These are phyloP conservation scores for Rhizomucor pusillus DNA, from an alignment of 371 early-diverging fungal species.

Conservation along the genomic window DNA sequence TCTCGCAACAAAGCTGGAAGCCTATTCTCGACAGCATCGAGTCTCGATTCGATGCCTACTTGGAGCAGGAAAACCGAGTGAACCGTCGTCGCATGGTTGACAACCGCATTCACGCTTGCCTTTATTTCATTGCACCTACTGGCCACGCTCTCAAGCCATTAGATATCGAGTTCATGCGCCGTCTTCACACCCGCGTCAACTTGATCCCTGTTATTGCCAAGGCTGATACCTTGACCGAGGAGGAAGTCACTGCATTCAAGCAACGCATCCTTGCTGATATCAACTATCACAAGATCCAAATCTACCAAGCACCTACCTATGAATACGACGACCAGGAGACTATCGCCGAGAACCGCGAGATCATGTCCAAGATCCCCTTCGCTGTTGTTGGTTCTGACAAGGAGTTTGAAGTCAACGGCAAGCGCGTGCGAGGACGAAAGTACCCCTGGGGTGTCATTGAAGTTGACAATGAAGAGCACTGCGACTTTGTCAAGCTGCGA, in stretches of 20 bases:
- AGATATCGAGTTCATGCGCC: constrained; percentile 96
- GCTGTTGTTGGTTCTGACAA: constrained; percentile 96
- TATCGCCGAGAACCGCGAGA: constrained; percentile 89
- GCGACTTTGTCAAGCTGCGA: constrained; percentile 94
- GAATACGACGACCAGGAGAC: constrained; percentile 95
- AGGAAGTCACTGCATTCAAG: constrained; percentile 94
- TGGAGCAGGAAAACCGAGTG: constrained; percentile 91
- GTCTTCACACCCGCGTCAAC: constrained; percentile 91
- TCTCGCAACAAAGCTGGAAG: constrained; percentile 69
- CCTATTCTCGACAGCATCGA: constrained; percentile 96
- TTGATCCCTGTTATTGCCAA: constrained; percentile 98
- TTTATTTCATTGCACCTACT: constrained; percentile 97
- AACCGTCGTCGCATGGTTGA: constrained; percentile 88
- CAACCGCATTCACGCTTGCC: constrained; percentile 94
- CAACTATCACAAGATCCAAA: constrained; percentile 88
- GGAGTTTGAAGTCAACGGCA: constrained; percentile 78
- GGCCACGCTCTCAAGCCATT: constrained; percentile 91
- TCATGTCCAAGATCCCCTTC: constrained; percentile 94
- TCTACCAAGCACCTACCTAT: constrained; percentile 89
- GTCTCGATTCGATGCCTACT: constrained; percentile 91
- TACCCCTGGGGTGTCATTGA: constrained; percentile 97
- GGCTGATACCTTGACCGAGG: constrained; percentile 95
- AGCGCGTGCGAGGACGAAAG: constrained; percentile 89
- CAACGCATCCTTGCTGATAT: constrained; percentile 91
- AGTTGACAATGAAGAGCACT: constrained; percentile 89